Evolutionary conservation across 148 eudicot species (phyloP).

Genomic region (Euryodendron excelsum): DNA sequence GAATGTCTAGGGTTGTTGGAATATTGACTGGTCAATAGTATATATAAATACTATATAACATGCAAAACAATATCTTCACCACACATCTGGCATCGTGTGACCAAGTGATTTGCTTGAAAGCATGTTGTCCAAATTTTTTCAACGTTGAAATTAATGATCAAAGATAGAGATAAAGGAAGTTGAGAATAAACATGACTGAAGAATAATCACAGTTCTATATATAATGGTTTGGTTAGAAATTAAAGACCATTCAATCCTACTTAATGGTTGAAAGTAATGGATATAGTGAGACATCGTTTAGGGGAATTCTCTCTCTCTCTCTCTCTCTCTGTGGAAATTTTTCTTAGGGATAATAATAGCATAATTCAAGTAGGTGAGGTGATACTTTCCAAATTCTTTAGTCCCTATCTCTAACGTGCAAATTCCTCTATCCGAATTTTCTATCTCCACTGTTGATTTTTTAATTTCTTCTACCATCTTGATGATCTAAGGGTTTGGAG

Average conservation of each 20-base stretch:
- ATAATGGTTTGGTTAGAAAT: neutral
- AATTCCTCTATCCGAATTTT: constrained; percentile 12
- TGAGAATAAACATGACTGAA: too few relatives aligned
- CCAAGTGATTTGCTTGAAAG: too few relatives aligned
- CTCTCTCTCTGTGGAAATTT: neutral
- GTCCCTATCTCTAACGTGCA: neutral
- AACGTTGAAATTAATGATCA: neutral
- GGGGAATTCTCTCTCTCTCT: neutral
- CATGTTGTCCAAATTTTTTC: too few relatives aligned
- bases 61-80: too few relatives aligned
- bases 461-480: neutral
- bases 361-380: constrained; percentile 4
- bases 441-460: neutral
- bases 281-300: neutral
- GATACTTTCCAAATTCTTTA: constrained; percentile 4
- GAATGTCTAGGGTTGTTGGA: neutral
- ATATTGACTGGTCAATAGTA: neutral
- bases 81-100: too few relatives aligned
- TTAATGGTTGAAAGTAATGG: constrained; percentile 1
- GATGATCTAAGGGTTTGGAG: neutral
- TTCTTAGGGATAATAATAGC: neutral
- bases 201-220: neutral
- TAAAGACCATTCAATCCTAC: neutral
- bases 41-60: neutral
- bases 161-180: too few relatives aligned